Evolutionary conservation across 2,329 filamentous ascomycete species (phyloP).

Genomic region (Trichoderma pleuroti): DNA sequence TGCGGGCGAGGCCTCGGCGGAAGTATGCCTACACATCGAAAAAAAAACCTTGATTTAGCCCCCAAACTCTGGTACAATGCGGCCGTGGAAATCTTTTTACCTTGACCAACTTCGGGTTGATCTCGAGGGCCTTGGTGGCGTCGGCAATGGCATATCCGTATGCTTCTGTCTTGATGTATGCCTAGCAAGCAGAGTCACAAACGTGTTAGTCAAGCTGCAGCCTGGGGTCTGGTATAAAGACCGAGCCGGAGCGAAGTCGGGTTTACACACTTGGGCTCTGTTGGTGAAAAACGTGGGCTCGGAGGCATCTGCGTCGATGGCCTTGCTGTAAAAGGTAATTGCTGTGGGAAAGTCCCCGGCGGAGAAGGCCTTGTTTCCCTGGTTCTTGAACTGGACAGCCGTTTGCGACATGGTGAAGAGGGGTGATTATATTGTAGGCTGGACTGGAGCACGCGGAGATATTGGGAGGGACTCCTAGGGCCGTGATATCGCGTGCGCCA

Average conservation of each 20-base stretch:
- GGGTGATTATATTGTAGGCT: neutral
- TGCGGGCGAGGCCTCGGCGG: slow-evolving; percentile 84
- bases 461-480: neutral
- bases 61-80: neutral
- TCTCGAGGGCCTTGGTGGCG: slow-evolving; percentile 83
- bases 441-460: slow-evolving; percentile 9
- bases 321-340: slow-evolving; percentile 79
- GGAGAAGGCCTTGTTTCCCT: slow-evolving; percentile 91
- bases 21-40: slow-evolving; percentile 71
- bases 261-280: slow-evolving; percentile 73
- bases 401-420: slow-evolving; percentile 50
- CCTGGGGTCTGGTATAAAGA: slow-evolving; percentile 20
- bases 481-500: slow-evolving; percentile 17
- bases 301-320: slow-evolving; percentile 77
- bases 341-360: slow-evolving; percentile 82
- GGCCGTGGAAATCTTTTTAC: slow-evolving; percentile 43
- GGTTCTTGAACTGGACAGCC: slow-evolving; percentile 81
- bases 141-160: slow-evolving; percentile 92
- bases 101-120: slow-evolving; percentile 87
- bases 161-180: slow-evolving; percentile 90
- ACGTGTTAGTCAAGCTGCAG: slow-evolving; percentile 48
- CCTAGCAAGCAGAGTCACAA: slow-evolving; percentile 46
- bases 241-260: slow-evolving; percentile 18
- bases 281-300: slow-evolving; percentile 93
- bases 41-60: slow-evolving; percentile 16